Base-by-base conservation (phyloP, 148 eudicot species). In the Fagopyrum tataricum region DNA sequence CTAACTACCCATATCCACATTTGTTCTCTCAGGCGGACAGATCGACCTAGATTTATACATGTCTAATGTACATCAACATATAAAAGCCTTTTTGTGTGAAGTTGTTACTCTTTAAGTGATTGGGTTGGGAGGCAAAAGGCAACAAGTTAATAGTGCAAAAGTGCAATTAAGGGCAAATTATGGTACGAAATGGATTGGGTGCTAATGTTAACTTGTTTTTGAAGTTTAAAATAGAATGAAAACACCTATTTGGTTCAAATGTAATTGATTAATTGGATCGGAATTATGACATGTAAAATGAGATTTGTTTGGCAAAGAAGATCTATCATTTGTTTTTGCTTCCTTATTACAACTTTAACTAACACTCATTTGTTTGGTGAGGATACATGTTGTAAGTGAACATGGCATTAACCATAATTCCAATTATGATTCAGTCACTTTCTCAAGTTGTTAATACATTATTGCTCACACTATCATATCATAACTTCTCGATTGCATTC, bases 331-430 rank as follows among this genome's bases (percentile, higher is more conserved):
- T 52, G 59, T 53, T 53, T 18, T 53, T 53, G 59, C 59, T 53
- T 53, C 59, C 59, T 53, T 53, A 53, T 53, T 53, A 53, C 59
- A 53, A 53, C 59, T 53, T 53, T 53, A 53, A 53, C 59, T 17
- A 53, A 53, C 59, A 53, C 59, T 53, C 59, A 53, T 53, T n/a
- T 53, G 59, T 53, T 53, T 53, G 59, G 59, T 53, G 59, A 53
- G 6, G 59, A 18, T 6, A 53, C 7, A 15, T 53, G 59, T 53
- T 53, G 59, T 17, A 53, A 53, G n/a, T 15, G 20, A 52, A 53
- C 23, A 53, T 17, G 59, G 21, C 59, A 18, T 53, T 6, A 53
- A 53, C 24, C 23, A 17, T 53, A 17, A 53, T 53, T 23, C 24
- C 59, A 53, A 13, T 10, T 53, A 18, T 20, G 23, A 53, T 53